Percentiles rank a stretch among this genome's conserved stretches.
phyloP scores from a whole-genome alignment of 495 filamentous ascomycete species.

The Tuber umbilicatum region DNA sequence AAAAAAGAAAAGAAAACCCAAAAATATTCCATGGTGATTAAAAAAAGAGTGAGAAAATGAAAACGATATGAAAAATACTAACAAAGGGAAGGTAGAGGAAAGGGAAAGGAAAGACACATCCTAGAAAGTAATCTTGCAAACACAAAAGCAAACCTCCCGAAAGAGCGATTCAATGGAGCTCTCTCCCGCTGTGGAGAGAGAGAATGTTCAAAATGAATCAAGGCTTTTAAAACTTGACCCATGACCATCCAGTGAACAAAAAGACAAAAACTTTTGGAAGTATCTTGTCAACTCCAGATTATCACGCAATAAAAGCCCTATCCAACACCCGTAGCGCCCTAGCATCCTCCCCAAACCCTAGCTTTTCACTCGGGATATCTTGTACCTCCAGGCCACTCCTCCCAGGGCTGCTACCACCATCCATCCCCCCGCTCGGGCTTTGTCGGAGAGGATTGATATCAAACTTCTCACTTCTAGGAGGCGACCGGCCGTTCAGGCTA shows the following conservation, averaged over 20 bases:
- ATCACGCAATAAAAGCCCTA: conserved; percentile 41
- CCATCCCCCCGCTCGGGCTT: conserved; percentile 40
- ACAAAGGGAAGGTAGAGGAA: conserved; percentile 27
- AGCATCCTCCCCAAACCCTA: conserved; percentile 60
- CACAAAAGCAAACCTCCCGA: conserved; percentile 40
- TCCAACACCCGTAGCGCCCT: conserved; percentile 61
- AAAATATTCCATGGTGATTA: conserved; percentile 20
- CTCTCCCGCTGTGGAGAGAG: neutral
- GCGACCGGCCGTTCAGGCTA: conserved; percentile 41
- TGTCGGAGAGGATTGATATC: conserved; percentile 40
- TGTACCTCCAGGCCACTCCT: conserved; percentile 48
- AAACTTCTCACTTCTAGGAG: conserved; percentile 30
- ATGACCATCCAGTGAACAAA: conserved; percentile 8
- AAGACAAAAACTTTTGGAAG: conserved; percentile 13
- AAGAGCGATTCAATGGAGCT: conserved; percentile 35
- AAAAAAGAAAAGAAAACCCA: conserved; percentile 5
- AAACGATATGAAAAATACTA: conserved; percentile 17
- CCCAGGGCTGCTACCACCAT: conserved; percentile 41
- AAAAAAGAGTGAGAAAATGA: conserved; percentile 29
- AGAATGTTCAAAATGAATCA: neutral
- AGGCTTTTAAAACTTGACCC: conserved; percentile 46
- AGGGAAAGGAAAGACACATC: conserved; percentile 19
- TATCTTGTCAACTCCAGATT: conserved; percentile 4
- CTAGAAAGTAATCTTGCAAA: conserved; percentile 13
- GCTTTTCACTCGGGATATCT: conserved; percentile 60